Base-by-base conservation (phyloP, 2,329 filamentous ascomycete species). In the Ophiostoma montium region DNA sequence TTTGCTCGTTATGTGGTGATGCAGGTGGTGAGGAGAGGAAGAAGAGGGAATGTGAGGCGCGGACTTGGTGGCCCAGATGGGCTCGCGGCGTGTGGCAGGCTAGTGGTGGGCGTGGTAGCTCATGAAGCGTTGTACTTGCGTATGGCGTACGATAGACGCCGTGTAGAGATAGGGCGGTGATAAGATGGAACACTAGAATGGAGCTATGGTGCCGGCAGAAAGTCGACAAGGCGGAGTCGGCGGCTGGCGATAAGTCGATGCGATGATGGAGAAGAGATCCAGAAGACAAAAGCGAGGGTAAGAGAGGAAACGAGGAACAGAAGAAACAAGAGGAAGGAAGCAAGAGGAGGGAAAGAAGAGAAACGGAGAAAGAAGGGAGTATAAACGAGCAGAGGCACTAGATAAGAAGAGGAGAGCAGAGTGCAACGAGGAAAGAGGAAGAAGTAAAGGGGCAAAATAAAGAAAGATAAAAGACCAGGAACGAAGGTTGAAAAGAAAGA, bases 91-190 rank as follows among this genome's bases (percentile, higher is more conserved):
- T 27, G 18, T 46, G 23, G 47, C 47, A 41, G 52, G 51, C 53
- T 50, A 42, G 30, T 41, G 35, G 50, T 33, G 46, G 50, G 46
- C 23, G 46, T 36, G 43, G 36, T 21, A 30, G 38, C 48, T 52
- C 52, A 54, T 54, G 48, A 48, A 54, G 19, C 35, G 35, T 46
- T n/a, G 38, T 44, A 38, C 46, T n/a, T 31, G 46, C 19, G 49
- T 39, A 39, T 39, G 18, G 36, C 36, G 36, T 23, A 38, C n/a
- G n/a, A n/a, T n/a, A n/a, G n/a, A n/a, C n/a, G n/a, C n/a, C n/a
- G n/a, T n/a, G n/a, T n/a, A 46, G 38, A 45, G 54, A 54, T 54
- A 54, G 51, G 54, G 44, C 23, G 51, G 44, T 35, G 51, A 55
- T 55, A 52, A 55, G 52, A 49, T 46, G 45, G n/a, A 31, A 46